Evolutionary conservation across 371 early-diverging fungal genomes (phyloP), one percentile per base, ranked within the genome.

Genomic region (Rhizopus delemar): DNA sequence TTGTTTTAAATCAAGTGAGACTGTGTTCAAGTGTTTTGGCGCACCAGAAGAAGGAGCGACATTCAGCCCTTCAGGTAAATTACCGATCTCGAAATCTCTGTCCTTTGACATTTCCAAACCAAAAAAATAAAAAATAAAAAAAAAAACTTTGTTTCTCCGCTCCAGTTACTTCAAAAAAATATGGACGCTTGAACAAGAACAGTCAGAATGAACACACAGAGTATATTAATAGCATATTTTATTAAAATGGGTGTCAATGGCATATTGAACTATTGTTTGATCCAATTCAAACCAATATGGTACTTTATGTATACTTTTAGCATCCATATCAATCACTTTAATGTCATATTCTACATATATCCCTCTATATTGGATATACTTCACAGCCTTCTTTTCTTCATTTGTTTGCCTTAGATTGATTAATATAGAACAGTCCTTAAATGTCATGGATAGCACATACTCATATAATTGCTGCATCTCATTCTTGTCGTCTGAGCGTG

Each of bases 341-440:
- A 82, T 52, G 32, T 60, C 65, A 48, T 83, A 81, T 3, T 59
- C 15, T 35, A 54, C 50, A 3, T 28, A 35, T 0, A 36, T 46
- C 5, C 12, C 2, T 51, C 33, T 3, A 8, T 50, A 5, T 49
- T 35, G 3, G 3, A 29, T 16, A 49, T 60, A 39, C 5, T 34
- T 13, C 38, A 34, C 8, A 32, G 3, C 1, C 29, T 3, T 31
- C 36, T 29, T 12, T 11, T 36, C 11, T 46, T 46, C 22, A 59
- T 31, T 22, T 22, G 22, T 22, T 22, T 45, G 55, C 4, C 28
- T 52, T 1, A 54, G 50, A 62, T 59, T 62, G n/a, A 83, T 67
- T 61, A 83, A 74, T 13, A 85, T 39, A 0, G 87, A 87, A 16
- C 81, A 80, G 53, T 87, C 87, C 53, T 87, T 87, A 22, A 87